Percentiles rank a stretch among this genome's conserved stretches.
These are phyloP conservation scores for Bolboschoenus planiculmis DNA, from an alignment of 176 grass and related monocot genomes.

Conservation along the genomic window DNA sequence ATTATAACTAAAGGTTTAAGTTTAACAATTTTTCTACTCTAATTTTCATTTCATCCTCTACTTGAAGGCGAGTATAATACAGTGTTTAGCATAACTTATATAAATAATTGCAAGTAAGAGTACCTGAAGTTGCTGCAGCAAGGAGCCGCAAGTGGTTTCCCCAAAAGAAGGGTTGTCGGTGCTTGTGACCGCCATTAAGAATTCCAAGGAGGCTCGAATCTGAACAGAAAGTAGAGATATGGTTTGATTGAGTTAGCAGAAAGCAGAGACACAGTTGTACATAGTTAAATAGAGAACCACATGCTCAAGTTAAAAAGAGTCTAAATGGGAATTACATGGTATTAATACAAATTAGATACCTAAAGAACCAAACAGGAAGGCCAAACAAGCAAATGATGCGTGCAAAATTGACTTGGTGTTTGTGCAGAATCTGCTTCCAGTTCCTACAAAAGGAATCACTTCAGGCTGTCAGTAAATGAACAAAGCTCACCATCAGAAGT, in stretches of 20 bases:
- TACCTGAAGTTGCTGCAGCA: slow-evolving; percentile 94
- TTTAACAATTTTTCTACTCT: neutral
- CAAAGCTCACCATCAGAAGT: neutral
- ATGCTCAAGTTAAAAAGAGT: neutral
- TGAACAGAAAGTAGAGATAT: neutral
- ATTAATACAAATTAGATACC: neutral
- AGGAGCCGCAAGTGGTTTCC: slow-evolving; percentile 69
- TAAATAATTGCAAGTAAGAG: neutral
- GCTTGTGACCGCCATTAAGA: slow-evolving; percentile 43
- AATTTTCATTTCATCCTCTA: neutral
- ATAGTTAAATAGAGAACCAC: neutral
- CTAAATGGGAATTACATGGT: neutral
- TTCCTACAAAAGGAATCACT: neutral
- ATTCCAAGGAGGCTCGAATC: slow-evolving; percentile 26
- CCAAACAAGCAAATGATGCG: neutral
- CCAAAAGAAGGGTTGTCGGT: slow-evolving; percentile 21
- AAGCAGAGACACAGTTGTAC: neutral
- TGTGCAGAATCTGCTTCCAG: neutral
- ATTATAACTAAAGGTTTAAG: neutral
- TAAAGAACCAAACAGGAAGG: neutral
- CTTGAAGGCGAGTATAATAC: neutral
- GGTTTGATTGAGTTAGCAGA: neutral
- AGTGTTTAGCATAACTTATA: neutral
- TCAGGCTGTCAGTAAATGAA: neutral
- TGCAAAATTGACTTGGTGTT: neutral